Evolutionary conservation across 805 yeast species (phyloP), one percentile per base, ranked within the genome.

Genomic region (Monosporozyma yasuniensis): DNA sequence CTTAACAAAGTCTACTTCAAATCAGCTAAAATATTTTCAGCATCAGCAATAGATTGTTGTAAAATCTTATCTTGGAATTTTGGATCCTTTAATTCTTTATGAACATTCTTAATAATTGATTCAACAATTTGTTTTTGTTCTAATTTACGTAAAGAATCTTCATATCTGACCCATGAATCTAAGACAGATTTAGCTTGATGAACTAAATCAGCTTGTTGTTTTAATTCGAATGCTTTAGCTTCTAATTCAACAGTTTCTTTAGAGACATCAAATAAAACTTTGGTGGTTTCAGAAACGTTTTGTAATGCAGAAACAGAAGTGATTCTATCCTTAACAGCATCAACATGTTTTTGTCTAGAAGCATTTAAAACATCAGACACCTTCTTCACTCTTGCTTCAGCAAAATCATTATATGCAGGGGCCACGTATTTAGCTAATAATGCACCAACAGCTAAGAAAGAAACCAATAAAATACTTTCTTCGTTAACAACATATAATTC

Each of bases 161-260:
- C 99, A 73, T 86, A 87, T 81, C 98, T 87, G 63, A 90, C 97
- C 99, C 99, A 93, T 14, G 98, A 88, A 75, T 93, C 99, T 68
- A 93, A 81, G 54, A 91, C 96, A 51, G 93, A 75, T 77, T 86
- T 89, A 66, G 98, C 98, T 78, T 89, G 96, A 55, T 75, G 62
- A 51, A 95, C 91, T 59, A 89, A 79, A 56, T 83, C 89, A 59
- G 87, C 89, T 68, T 83, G 73, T 78, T 93, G 99, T 77, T 89
- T 85, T 70, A 87, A 80, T 75, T 87, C 95, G 66, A 90, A 93
- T 50, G 91, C 81, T 74, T 88, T 80, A 57, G 96, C 95, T 80
- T 93, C 99, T 66, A 90, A 79, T 74, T 85, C 80, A 60, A 95
- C 96, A 56, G 99, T 91, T 76, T 93, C 96, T 78, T 88, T 90